Conservation (phyloP, 306 rosid genomes). For the Vigna hirtella region DNA sequence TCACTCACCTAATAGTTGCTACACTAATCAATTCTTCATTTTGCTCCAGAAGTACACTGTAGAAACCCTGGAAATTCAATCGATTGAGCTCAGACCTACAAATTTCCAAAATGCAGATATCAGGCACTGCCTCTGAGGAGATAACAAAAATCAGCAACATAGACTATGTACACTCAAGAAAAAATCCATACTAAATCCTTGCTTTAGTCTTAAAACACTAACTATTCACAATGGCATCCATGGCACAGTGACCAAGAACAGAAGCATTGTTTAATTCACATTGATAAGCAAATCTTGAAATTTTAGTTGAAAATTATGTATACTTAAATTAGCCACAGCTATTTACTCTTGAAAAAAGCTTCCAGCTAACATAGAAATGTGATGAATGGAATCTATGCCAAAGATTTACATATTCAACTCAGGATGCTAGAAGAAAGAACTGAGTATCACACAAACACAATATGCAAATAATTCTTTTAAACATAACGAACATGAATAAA, state of each 20-base stretch:
- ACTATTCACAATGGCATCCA: constrained; percentile 24
- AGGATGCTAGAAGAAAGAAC: constrained; percentile 14
- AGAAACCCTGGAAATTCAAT: constrained; percentile 77
- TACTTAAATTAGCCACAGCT: background rate
- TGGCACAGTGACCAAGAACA: background rate
- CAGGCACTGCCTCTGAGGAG: constrained; percentile 21
- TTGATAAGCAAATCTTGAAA: background rate
- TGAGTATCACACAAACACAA: constrained; percentile 22
- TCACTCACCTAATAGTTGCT: constrained; percentile 78
- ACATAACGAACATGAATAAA: constrained; percentile 23
- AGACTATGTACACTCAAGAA: constrained; percentile 8
- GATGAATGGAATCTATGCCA: background rate
- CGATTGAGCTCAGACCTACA: constrained; percentile 78
- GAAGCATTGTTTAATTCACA: background rate
- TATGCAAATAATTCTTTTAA: constrained; percentile 3
- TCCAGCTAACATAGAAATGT: constrained; percentile 8
- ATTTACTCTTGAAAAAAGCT: constrained; percentile 1
- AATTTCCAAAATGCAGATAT: constrained; percentile 40
- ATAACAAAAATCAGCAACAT: background rate
- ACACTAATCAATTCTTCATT: constrained; percentile 81
- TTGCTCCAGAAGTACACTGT: constrained; percentile 71
- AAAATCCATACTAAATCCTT: constrained; percentile 1
- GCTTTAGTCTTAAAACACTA: constrained; percentile 16
- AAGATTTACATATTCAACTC: constrained; percentile 29
- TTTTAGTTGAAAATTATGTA: background rate